Evolutionary conservation across 306 rosid genomes (phyloP).

Genomic region (Psophocarpus tetragonolobus): DNA sequence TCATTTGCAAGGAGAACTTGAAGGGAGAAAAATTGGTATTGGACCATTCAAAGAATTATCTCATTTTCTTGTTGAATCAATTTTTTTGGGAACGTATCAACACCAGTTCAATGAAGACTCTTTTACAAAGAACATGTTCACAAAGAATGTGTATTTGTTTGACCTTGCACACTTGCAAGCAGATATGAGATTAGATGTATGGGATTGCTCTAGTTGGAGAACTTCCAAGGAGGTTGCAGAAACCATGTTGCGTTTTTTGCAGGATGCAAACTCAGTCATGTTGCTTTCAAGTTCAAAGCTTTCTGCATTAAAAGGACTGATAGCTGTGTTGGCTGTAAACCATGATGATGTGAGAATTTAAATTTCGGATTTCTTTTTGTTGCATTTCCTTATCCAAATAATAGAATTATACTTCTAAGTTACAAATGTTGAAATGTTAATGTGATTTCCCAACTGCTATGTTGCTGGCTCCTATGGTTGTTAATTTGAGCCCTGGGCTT

Average conservation of each 20-base stretch:
- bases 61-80: constrained; percentile 61
- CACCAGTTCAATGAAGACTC: constrained; percentile 56
- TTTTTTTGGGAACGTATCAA: constrained; percentile 54
- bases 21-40: constrained; percentile 75
- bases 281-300: constrained; percentile 74
- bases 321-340: constrained; percentile 58
- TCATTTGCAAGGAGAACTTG: constrained; percentile 93
- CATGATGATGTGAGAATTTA: constrained; percentile 69
- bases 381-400: constrained; percentile 9
- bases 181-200: constrained; percentile 77
- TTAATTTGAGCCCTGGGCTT: constrained; percentile 10
- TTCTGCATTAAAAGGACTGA: constrained; percentile 67
- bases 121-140: constrained; percentile 51
- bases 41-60: constrained; percentile 88
- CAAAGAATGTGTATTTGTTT: constrained; percentile 62
- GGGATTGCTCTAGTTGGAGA: constrained; percentile 83
- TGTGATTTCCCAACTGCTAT: constrained; percentile 3
- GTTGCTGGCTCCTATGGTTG: constrained; percentile 5
- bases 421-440: constrained; percentile 15
- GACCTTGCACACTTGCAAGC: constrained; percentile 60
- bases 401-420: not conserved
- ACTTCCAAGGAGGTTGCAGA: constrained; percentile 69
- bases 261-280: constrained; percentile 63
- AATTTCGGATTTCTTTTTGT: constrained; percentile 22
- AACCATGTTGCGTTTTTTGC: constrained; percentile 68